Conservation (phyloP, 257 asterid species). For the Thymus mandschuricus region DNA sequence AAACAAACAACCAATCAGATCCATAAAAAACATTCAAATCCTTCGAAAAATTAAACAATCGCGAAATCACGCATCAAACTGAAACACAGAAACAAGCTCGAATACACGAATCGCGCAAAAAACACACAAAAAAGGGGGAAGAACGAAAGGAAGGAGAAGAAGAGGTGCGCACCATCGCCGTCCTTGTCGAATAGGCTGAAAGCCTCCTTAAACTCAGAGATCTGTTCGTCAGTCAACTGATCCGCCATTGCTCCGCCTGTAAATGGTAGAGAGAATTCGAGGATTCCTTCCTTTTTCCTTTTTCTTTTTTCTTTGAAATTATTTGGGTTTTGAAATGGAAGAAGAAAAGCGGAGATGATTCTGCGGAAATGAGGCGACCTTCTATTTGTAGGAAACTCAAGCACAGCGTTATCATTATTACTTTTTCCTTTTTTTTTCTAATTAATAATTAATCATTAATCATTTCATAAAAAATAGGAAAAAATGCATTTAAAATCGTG, state of each 20-base stretch:
- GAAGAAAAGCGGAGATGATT: constrained; percentile 22
- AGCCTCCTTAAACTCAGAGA: constrained; percentile 71
- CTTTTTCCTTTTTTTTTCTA: background rate
- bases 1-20: constrained; percentile 35
- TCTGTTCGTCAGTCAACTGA: constrained; percentile 69
- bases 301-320: background rate
- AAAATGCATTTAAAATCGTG: too few species aligned
- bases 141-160: background rate
- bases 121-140: background rate
- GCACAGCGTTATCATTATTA: constrained; percentile 21
- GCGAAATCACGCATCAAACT: background rate
- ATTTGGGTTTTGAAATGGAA: constrained; percentile 32
- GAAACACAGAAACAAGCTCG: background rate
- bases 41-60: background rate
- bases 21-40: constrained; percentile 24
- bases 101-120: background rate
- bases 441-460: too few species aligned
- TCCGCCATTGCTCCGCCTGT: constrained; percentile 50
- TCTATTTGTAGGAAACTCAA: constrained; percentile 27
- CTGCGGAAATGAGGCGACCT: constrained; percentile 22
- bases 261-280: background rate
- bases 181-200: constrained; percentile 72
- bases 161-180: constrained; percentile 56
- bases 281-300: background rate
- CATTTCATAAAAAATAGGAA: too few species aligned